Evolutionary conservation across 768 basidiomycete species (phyloP), one percentile per base, ranked within the genome.

Genomic region (Russula dissimulans): DNA sequence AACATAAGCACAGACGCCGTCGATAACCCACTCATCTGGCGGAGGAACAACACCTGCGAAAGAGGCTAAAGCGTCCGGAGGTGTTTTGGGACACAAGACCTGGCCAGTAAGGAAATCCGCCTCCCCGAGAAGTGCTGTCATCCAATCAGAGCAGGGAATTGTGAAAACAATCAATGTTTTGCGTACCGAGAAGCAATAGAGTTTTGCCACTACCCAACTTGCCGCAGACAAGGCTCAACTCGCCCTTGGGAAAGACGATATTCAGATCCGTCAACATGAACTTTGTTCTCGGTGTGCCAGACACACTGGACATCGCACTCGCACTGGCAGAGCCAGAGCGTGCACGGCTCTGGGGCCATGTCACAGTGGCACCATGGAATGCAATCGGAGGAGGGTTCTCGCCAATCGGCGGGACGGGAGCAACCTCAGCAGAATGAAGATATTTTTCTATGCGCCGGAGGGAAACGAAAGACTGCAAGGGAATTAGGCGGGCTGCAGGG

Each of bases 391-490:
- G 75, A n/a, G 78, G 77, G 64, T 86, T 81, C 32, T 79, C 70
- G 22, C 76, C 71, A 8, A 89, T 71, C 3, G 84, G 83, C 4
- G 77, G 78, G 11, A 89, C 83, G 1, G 77, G 71, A 1, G 78
- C 70, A 15, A 97, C 84, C 72, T 97, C 94, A 1, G 81, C 79
- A 9, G 81, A 78, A 50, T 81, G 74, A 29, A 97, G 80, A 71
- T 95, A 97, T 67, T 90, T 93, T 69, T 95, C 92, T 61, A 97
- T 94, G 53, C 94, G 89, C 17, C 88, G 84, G 52, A 94, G 76
- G 11, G 91, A 94, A 15, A 97, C 90, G 48, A 89, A 77, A 56
- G 84, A 82, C 86, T 87, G 47, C 17, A 51, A 56, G 42, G 5
- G 15, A 41, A 50, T 63, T 14, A 51, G 34, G 56, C 14, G 43